Base-by-base conservation (phyloP, 169 alveolate genomes). In the Plasmodium cynomolgi region DNA sequence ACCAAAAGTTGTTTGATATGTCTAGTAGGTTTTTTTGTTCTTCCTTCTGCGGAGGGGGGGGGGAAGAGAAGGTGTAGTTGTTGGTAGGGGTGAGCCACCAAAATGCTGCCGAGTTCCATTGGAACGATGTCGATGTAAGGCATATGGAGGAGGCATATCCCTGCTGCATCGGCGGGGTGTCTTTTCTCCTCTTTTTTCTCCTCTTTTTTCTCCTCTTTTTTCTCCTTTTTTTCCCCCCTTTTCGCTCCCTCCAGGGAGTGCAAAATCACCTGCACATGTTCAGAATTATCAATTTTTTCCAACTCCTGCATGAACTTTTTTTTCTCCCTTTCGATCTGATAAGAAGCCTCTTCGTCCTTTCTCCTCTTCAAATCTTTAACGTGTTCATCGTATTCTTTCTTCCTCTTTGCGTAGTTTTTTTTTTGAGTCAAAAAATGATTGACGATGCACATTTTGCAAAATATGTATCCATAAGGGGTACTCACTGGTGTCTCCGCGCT, bases 381-480 rank as follows among this genome's bases (percentile, higher is more conserved):
- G 37, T 88, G 54, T 31, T 77, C 80, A n/a, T 83, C 75, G 47
- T 90, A 84, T 56, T 80, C 93, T 44, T 79, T 95, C 77, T 83
- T 72, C 62, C 71, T 83, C 56, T 58, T 17, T 3, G 92, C 31
- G 84, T 75, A 77, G 83, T 88, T 93, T 92, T 96, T 96, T 97
- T 97, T 97, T 96, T 98, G 99, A 11, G 94, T 90, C 50, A 98
- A 93, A 34, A 97, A 96, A 91, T 97, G 97, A 86, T 97, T 97
- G 58, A 98, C 83, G 17, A 98, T 97, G 79, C 99, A 98, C 71
- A 97, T 97, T 92, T 97, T 98, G 95, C 99, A 98, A 83, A 97
- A 98, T 54, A 98, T 94, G 95, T 98, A 97, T 2, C 99, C 99
- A 88, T 96, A 94, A n/a, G 97, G 96, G 7, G 99, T 98, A 44